Evolutionary conservation across 2,329 filamentous ascomycete genomes (phyloP).

Genomic region (Stagonosporopsis chrysanthemi): DNA sequence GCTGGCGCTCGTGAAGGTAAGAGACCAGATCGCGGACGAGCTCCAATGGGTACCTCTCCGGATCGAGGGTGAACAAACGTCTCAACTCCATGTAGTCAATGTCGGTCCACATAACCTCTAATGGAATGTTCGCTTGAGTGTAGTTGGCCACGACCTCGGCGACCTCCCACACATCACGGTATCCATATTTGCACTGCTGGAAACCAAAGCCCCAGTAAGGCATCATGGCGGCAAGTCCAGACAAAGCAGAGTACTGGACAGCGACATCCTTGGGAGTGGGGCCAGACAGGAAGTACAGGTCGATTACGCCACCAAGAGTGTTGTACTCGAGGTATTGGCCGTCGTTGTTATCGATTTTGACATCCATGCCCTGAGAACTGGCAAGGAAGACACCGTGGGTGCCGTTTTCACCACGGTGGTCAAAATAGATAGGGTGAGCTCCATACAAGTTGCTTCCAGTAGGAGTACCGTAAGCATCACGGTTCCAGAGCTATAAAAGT

Average conservation of each 20-base stretch:
- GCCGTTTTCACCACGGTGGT: slow-evolving; percentile 64
- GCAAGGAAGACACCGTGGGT: slow-evolving; percentile 49
- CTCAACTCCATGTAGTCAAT: slow-evolving; percentile 73
- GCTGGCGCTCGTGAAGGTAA: slow-evolving; percentile 70
- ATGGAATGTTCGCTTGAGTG: slow-evolving; percentile 67
- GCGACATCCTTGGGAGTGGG: slow-evolving; percentile 57
- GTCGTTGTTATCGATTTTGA: slow-evolving; percentile 72
- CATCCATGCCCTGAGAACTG: slow-evolving; percentile 65
- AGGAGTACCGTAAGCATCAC: slow-evolving; percentile 69
- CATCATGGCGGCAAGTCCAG: slow-evolving; percentile 57
- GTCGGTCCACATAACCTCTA: slow-evolving; percentile 72
- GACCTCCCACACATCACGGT: slow-evolving; percentile 66
- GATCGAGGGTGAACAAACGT: slow-evolving; percentile 70
- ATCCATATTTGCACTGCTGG: slow-evolving; percentile 60
- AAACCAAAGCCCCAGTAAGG: slow-evolving; percentile 63
- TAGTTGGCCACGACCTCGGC: slow-evolving; percentile 74
- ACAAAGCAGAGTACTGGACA: slow-evolving; percentile 57
- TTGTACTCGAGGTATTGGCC: slow-evolving; percentile 81
- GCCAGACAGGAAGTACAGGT: slow-evolving; percentile 64
- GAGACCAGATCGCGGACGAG: slow-evolving; percentile 70
- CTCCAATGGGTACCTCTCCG: slow-evolving; percentile 67
- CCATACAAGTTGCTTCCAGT: slow-evolving; percentile 73
- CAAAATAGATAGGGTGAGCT: slow-evolving; percentile 77
- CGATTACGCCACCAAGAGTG: slow-evolving; percentile 78
- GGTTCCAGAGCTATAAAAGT: slow-evolving; percentile 67